Conservation (phyloP, 176 grass and related monocot species). For the Otatea glauca region DNA sequence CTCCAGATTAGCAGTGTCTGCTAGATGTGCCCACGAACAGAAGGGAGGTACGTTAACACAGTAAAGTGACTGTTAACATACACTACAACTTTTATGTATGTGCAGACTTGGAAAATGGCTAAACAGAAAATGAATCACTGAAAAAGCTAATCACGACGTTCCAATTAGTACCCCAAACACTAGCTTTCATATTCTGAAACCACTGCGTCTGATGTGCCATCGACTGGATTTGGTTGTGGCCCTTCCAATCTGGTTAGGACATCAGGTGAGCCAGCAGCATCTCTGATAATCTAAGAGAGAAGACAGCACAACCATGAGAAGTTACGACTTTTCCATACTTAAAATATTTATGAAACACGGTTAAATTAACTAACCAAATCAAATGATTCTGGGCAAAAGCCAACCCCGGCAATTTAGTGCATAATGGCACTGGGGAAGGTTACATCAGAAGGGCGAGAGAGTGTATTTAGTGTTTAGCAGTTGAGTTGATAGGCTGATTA, state of each 20-base stretch:
- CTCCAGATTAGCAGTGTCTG: slow-evolving; percentile 9
- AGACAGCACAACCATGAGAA: slow-evolving; percentile 12
- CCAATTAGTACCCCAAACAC: slow-evolving; percentile 11
- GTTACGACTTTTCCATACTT: background rate
- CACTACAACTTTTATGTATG: slow-evolving; percentile 20
- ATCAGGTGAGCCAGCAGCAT: slow-evolving; percentile 86
- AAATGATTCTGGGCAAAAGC: background rate
- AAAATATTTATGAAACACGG: background rate
- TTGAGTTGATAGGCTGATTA: slow-evolving; percentile 13
- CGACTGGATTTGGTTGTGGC: slow-evolving; percentile 36
- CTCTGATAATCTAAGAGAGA: slow-evolving; percentile 80
- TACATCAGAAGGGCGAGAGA: background rate
- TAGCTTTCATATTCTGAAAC: slow-evolving; percentile 92
- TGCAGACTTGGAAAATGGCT: background rate
- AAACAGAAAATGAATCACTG: background rate
- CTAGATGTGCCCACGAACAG: background rate
- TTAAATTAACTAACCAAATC: slow-evolving; percentile 4
- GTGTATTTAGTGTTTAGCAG: background rate
- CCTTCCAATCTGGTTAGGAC: slow-evolving; percentile 86
- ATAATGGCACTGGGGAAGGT: background rate
- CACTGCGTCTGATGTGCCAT: slow-evolving; percentile 51
- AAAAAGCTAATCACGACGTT: background rate
- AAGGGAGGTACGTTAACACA: background rate
- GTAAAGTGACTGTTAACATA: background rate
- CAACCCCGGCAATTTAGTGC: background rate